Evolutionary conservation across 2,329 filamentous ascomycete species (phyloP), one percentile per base, ranked within the genome.

Genomic region (Beauveria sp.): DNA sequence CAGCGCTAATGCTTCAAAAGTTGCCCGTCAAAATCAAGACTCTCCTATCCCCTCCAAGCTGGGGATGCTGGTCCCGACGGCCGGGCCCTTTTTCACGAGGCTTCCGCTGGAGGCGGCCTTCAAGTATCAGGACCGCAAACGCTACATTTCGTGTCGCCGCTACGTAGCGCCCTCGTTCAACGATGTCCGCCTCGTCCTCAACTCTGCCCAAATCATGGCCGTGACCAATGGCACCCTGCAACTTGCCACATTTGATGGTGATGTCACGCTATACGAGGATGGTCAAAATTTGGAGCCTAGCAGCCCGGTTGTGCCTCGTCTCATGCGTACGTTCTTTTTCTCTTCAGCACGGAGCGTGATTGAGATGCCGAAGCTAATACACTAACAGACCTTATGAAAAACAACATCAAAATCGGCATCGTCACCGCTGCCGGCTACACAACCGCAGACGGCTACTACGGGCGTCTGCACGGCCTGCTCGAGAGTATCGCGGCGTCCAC

Each of bases 161-260:
- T 98, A 97, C 71, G 95, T 99, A 2, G 90, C 93, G 1, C 95
- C 95, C 0, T 96, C 91, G 1, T 99, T 99, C 82, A 99, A 99
- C 76, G 95, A 99, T 72, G 86, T 99, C 63, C 87, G 95, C 2
- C 81, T 97, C 26, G 89, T 96, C 57, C 84, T 99, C 67, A 99
- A 99, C 76, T 95, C 95, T 45, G 93, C 95, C 20, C 95, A 99
- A 75, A 81, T 93, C 63, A 92, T 97, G 87, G 91, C 91, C 45
- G 84, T 98, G n/a, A 88, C 91, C 18, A 85, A 85, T 26, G 87
- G 89, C 24, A 82, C 85, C 5, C 81, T 97, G 9, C 86, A 95
- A 67, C 82, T 99, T 4, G 88, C 96, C 59, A 99, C 95, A 0
- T 99, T 99, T 72, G 95, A 99, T 74, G 95, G 95, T 74, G 95